Percentiles rank a stretch among this genome's conserved stretches.
These are phyloP conservation scores for Cadophora sp. DNA, from an alignment of 2,329 filamentous ascomycete species.

Conservation along the genomic window DNA sequence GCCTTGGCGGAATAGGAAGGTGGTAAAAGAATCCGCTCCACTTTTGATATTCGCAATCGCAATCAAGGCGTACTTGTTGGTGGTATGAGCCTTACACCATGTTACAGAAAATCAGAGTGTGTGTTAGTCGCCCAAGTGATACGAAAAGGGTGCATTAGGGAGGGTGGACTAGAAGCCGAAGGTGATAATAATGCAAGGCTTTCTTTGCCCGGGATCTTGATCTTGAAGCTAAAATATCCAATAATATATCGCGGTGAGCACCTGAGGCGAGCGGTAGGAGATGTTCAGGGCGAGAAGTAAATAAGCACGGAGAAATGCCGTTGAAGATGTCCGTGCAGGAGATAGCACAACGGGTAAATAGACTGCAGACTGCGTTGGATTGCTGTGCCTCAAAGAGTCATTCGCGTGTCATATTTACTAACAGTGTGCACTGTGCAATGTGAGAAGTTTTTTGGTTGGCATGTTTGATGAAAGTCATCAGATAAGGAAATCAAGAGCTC, in stretches of 20 bases:
- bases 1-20: constrained; percentile 18
- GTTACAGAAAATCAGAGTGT: background rate
- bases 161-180: background rate
- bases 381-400: background rate
- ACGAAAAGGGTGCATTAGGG: background rate
- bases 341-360: background rate
- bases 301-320: constrained; percentile 7
- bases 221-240: background rate
- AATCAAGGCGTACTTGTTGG: background rate
- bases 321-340: too few species aligned
- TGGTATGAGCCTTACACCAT: constrained; percentile 15
- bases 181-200: background rate
- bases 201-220: background rate
- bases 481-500: too few species aligned
- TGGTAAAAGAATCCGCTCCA: constrained; percentile 11
- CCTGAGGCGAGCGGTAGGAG: background rate
- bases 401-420: constrained; percentile 9
- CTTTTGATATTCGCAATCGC: constrained; percentile 16
- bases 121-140: background rate
- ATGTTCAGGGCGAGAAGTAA: background rate
- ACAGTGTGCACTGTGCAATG: constrained; percentile 4
- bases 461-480: too few species aligned
- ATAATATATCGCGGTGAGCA: background rate
- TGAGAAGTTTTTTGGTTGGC: background rate
- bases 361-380: background rate